These are phyloP conservation scores for Cairneyella variabilis DNA, from an alignment of 495 filamentous ascomycete genomes.

Conservation along the genomic window DNA sequence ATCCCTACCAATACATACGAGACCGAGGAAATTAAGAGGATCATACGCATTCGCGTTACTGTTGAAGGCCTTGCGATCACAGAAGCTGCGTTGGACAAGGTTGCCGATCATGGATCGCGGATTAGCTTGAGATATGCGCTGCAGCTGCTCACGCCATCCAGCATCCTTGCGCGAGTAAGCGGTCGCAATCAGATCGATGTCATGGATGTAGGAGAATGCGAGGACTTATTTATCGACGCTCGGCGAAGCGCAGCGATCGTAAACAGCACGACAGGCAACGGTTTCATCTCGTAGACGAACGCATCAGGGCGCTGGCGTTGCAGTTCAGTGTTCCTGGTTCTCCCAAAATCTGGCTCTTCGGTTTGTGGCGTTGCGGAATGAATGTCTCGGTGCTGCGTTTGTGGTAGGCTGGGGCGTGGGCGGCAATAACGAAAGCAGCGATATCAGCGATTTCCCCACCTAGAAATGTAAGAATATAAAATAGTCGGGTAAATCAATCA, in stretches of 20 bases:
- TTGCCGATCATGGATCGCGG: conserved; percentile 77
- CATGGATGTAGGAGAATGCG: conserved; percentile 81
- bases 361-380: conserved; percentile 20
- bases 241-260: conserved; percentile 74
- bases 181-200: conserved; percentile 73
- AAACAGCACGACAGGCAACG: conserved; percentile 55
- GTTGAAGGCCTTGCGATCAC: conserved; percentile 78
- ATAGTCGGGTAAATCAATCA: conserved; percentile 9
- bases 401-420: not conserved
- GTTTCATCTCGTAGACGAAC: conserved; percentile 46
- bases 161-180: conserved; percentile 57
- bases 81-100: conserved; percentile 77
- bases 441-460: conserved; percentile 9
- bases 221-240: conserved; percentile 87
- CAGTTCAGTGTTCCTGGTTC: conserved; percentile 4
- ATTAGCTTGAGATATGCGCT: conserved; percentile 90
- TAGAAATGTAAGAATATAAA: conserved; percentile 23
- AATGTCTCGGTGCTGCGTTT: conserved; percentile 22
- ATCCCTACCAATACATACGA: conserved; percentile 87
- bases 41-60: conserved; percentile 75
- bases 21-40: conserved; percentile 81
- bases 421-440: conserved; percentile 1
- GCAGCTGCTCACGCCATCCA: conserved; percentile 86
- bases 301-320: conserved; percentile 4
- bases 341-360: conserved; percentile 12